phyloP scores from a whole-genome alignment of 495 filamentous ascomycete species.

The Pseudotulostoma volvatum region DNA sequence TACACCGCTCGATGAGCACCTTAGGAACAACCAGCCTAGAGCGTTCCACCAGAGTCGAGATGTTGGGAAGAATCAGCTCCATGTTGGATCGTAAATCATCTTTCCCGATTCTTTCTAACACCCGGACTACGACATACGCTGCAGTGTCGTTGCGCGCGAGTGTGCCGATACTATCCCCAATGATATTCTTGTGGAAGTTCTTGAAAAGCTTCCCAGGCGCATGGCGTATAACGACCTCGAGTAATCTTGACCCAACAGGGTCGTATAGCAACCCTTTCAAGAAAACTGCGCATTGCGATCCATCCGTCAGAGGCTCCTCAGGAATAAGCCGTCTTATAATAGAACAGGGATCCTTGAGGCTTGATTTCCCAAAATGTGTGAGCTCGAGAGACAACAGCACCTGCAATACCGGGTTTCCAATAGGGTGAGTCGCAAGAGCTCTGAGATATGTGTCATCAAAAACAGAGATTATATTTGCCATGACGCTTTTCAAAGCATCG shows the following conservation, averaged over 20 bases:
- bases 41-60: constrained; percentile 52
- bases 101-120: constrained; percentile 67
- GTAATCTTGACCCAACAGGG: constrained; percentile 68
- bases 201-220: constrained; percentile 85
- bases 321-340: constrained; percentile 46
- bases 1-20: constrained; percentile 66
- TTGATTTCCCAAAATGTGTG: constrained; percentile 45
- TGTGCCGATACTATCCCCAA: constrained; percentile 57
- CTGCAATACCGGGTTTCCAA: constrained; percentile 80
- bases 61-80: constrained; percentile 47
- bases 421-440: constrained; percentile 68
- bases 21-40: constrained; percentile 63
- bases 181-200: constrained; percentile 53
- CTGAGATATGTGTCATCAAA: constrained; percentile 60
- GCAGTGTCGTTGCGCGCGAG: constrained; percentile 80
- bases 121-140: constrained; percentile 61
- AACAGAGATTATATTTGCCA: constrained; percentile 48
- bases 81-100: constrained; percentile 62
- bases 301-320: constrained; percentile 43
- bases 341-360: constrained; percentile 40
- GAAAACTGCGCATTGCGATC: constrained; percentile 46
- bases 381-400: constrained; percentile 75
- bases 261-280: constrained; percentile 79
- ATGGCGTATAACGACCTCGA: constrained; percentile 66
- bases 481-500: constrained; percentile 59